Evolutionary conservation across 306 rosid genomes (phyloP), one percentile per base, ranked within the genome.

Genomic region (Vicia sativa): DNA sequence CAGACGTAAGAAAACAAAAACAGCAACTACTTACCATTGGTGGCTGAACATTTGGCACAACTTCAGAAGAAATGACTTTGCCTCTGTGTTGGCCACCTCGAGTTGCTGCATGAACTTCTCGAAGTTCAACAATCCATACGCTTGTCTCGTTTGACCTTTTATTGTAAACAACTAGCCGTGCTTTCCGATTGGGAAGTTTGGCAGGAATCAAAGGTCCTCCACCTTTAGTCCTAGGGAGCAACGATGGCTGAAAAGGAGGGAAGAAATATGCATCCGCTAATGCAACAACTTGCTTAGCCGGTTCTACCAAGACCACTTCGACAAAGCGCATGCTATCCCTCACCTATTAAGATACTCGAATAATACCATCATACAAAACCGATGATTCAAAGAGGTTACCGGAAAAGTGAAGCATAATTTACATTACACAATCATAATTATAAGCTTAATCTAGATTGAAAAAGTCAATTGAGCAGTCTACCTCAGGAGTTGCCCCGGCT

Each of bases 31-130:
- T 67, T 84, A 89, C 92, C 88, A 86, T 89, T 57, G 96, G 92
- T 57, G 96, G 96, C 83, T 89, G 96, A 67, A 89, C 96, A 80
- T 89, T 82, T 7, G 92, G 91, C 73, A 86, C 85, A 50, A 84
- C 85, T 29, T 63, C 42, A 73, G 96, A 84, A 23, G 87, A 80
- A 75, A 89, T 68, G 58, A 74, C 92, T 80, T 82, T 89, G 73
- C 96, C 96, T 79, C 96, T 86, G 19, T 89, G 96, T 66, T 79
- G 96, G 65, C 92, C 96, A 78, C 96, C 96, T 63, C 92, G 84
- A 78, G 96, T 89, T 37, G 92, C 85, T 14, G 96, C 96, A 67
- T 86, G 96, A 50, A 89, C 96, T 77, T 89, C 80, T 9, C 78
- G 73, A 18, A 89, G 83, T 68, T 80, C 92, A 56, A 89, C 96